Percentiles rank a stretch among this genome's conserved stretches.
These are phyloP conservation scores for Vigna radiata DNA, from an alignment of 306 rosid species.

Conservation along the genomic window DNA sequence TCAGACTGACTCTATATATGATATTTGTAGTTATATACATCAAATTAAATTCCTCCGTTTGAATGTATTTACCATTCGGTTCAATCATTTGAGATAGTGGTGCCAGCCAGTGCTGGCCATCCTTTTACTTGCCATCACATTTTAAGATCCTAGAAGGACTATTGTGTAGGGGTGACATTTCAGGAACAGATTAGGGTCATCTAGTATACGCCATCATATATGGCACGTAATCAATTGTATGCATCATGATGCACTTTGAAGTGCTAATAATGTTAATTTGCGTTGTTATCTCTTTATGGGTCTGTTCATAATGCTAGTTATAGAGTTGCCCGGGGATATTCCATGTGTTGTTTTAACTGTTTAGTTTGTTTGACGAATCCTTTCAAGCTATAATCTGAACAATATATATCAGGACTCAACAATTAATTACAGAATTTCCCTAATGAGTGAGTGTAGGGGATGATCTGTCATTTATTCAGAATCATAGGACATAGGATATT, in stretches of 20 bases:
- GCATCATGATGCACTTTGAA: not conserved
- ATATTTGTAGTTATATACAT: not conserved
- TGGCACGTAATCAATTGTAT: conserved; percentile 16
- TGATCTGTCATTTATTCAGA: not conserved
- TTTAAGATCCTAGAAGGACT: conserved; percentile 17
- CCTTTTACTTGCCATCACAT: conserved; percentile 15
- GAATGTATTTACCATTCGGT: not conserved
- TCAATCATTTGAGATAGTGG: not conserved
- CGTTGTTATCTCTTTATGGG: not conserved
- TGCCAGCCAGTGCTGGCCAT: not conserved
- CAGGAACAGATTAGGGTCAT: not conserved
- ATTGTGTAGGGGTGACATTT: not conserved
- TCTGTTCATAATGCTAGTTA: not conserved
- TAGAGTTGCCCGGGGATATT: conserved; percentile 12
- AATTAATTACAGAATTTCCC: not conserved
- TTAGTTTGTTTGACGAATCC: conserved; percentile 5
- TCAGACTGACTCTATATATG: not conserved
- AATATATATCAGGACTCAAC: conserved; percentile 11
- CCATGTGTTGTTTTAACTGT: conserved; percentile 1
- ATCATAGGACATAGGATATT: too few species aligned
- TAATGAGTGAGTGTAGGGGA: not conserved
- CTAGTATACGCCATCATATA: not conserved
- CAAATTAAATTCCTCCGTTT: conserved; percentile 26
- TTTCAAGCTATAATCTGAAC: not conserved
- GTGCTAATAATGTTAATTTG: conserved; percentile 3